These are phyloP conservation scores for Aspergillus pseudoterreus DNA, from an alignment of 2,329 filamentous ascomycete genomes.

Conservation along the genomic window DNA sequence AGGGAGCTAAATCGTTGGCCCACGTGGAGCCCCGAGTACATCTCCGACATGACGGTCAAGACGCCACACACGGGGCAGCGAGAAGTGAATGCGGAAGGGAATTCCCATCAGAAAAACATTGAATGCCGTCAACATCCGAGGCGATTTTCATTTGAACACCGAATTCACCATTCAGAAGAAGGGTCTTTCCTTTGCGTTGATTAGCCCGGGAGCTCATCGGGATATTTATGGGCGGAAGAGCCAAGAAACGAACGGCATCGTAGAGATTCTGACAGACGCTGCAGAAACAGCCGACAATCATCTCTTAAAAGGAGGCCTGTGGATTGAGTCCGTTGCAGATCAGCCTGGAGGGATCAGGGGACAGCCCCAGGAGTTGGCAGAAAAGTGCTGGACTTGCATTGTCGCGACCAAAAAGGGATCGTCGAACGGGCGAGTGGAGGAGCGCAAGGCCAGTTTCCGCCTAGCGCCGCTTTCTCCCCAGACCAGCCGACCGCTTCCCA, in stretches of 20 bases:
- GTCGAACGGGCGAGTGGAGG: neutral
- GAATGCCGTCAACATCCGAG: neutral
- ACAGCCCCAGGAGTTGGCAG: neutral
- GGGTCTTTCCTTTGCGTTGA: too few species aligned
- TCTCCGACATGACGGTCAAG: conserved; percentile 30
- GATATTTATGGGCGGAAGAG: neutral
- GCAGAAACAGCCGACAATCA: neutral
- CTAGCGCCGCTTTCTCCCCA: conserved; percentile 13
- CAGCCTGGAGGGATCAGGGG: neutral
- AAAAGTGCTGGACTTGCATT: too few species aligned
- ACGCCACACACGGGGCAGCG: conserved; percentile 12
- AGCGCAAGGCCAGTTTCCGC: conserved; percentile 3
- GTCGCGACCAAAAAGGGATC: too few species aligned
- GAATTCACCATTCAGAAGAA: too few species aligned
- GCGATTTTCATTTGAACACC: neutral
- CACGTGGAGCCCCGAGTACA: conserved; percentile 38
- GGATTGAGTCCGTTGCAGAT: neutral
- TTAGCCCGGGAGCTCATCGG: too few species aligned
- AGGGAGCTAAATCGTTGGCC: conserved; percentile 36
- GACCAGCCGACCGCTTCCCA: conserved; percentile 14
- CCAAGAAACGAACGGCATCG: neutral
- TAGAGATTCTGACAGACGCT: neutral
- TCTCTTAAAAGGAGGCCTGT: neutral
- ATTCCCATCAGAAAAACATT: conserved; percentile 24
- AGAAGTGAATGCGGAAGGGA: conserved; percentile 13